Conservation (phyloP, 768 basidiomycete genomes). For the Tulasnella sp. region DNA sequence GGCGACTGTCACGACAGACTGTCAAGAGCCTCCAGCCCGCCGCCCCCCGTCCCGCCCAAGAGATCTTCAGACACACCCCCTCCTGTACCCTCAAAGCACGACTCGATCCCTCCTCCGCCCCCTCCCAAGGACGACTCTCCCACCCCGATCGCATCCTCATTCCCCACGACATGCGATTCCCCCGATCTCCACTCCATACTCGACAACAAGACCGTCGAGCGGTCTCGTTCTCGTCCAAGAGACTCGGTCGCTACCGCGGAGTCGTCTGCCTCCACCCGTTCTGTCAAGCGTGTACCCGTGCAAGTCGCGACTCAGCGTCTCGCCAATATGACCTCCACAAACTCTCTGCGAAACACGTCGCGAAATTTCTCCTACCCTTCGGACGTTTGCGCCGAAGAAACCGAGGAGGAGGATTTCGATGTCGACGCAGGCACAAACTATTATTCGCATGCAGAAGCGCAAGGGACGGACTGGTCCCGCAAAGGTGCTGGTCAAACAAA, state of each 20-base stretch:
- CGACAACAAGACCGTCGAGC: background rate
- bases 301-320: background rate
- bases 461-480: background rate
- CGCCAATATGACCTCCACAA: background rate
- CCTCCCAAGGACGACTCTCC: background rate
- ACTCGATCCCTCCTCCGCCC: background rate
- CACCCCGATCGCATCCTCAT: background rate
- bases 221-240: background rate
- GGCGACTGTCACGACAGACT: constrained; percentile 1
- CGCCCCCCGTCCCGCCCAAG: background rate
- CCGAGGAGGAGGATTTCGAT: background rate
- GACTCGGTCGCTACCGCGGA: background rate
- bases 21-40: background rate
- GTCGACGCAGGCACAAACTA: background rate
- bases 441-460: background rate
- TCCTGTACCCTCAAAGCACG: background rate
- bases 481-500: background rate
- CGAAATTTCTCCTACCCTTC: constrained; percentile 5
- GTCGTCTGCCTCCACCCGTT: background rate
- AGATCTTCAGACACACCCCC: background rate
- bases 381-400: background rate
- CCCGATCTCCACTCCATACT: background rate
- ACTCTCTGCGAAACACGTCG: background rate
- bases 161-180: background rate
- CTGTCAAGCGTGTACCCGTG: background rate